Evolutionary conservation across 169 alveolate genomes (phyloP), one percentile per base, ranked within the genome.

Genomic region (Plasmodium cynomolgi): DNA sequence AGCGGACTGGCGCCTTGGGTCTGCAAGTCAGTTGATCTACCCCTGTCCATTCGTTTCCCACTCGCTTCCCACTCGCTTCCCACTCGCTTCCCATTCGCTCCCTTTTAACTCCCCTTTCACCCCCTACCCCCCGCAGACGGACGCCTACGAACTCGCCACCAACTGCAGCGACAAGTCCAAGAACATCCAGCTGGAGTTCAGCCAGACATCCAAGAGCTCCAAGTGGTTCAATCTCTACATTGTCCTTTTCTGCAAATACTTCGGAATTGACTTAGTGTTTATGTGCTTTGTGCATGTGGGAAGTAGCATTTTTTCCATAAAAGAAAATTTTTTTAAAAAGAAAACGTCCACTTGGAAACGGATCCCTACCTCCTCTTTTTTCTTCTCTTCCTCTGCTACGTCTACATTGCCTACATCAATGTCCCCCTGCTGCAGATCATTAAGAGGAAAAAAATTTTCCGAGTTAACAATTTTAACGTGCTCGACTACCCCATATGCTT

Each of bases 281-380:
- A 75, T 86, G 84, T 86, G 93, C 72, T 54, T 86, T 15, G 15
- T 86, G 31, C 83, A 86, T 54, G 79, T 33, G 81, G 84, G 81
- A 26, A 77, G 62, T 11, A 79, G 81, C 34, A 75, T 86, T 17
- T 77, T 54, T 34, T 15, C 79, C 17, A 37, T 75, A 75, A 77
- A 77, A 7, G 82, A 77, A 34, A 56, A 34, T 20, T 54, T 54
- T 77, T 77, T 75, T 75, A 86, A 86, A 31, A 75, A 75, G 31
- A 58, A 79, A 50, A 86, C 50, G n/a, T 77, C 20, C 77, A 47
- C 68, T 9, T 26, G 23, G 79, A 44, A 20, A 75, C 71, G 13
- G 71, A 79, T 77, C 81, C 83, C 39, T 75, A 75, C 81, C 34
- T 56, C 6, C 23, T 84, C 9, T 84, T 84, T 44, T 86, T 77